Evolutionary conservation across 164 flowering plant species (phyloP).

Genomic region (Tetrastigma voinierianum): DNA sequence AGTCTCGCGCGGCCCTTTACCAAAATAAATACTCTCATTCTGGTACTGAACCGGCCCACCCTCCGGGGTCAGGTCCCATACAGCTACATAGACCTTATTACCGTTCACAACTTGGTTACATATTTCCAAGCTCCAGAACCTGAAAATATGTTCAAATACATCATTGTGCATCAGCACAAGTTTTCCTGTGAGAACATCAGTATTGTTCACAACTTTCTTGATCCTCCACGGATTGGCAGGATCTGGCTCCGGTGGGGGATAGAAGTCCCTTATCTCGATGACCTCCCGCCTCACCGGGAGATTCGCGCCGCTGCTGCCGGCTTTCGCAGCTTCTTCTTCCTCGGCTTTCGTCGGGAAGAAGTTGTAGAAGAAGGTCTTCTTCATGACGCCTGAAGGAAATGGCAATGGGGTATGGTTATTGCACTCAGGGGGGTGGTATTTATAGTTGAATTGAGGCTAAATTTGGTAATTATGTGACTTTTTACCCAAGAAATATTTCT

Average conservation of each 20-base stretch:
- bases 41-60: neutral
- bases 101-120: neutral
- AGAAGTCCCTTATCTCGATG: constrained; percentile 5
- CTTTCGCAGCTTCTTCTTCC: constrained; percentile 1
- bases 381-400: neutral
- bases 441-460: too few relatives aligned
- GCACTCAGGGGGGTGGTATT: too few relatives aligned
- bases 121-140: neutral
- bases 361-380: constrained; percentile 12
- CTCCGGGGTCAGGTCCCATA: neutral
- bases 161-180: neutral
- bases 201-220: neutral
- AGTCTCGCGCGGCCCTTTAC: neutral
- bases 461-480: too few relatives aligned
- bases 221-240: constrained; percentile 16
- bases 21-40: neutral
- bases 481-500: too few relatives aligned
- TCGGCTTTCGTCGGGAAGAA: constrained; percentile 10
- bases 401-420: too few relatives aligned
- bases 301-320: neutral
- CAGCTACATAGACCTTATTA: neutral
- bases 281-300: neutral
- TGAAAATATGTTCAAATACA: neutral
- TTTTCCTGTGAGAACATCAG: constrained; percentile 1
- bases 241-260: constrained; percentile 9